Evolutionary conservation across 257 asterid species (phyloP).

Genomic region (Coffea canephora): DNA sequence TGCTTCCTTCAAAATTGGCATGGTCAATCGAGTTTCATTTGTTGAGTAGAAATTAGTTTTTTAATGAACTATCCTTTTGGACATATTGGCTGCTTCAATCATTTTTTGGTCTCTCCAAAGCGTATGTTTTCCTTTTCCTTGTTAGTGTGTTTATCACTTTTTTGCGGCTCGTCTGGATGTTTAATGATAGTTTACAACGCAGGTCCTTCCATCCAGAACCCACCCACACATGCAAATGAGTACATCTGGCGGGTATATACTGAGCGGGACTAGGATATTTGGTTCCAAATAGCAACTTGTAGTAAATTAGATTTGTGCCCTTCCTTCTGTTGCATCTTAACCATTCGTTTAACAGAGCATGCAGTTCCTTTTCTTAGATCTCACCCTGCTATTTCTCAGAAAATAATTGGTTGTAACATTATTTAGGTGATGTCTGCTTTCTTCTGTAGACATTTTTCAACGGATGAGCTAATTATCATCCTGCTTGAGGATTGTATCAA

Average conservation of each 20-base stretch:
- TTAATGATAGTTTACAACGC: slow-evolving; percentile 15
- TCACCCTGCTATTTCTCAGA: neutral
- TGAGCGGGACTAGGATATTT: slow-evolving; percentile 70
- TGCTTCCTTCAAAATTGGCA: neutral
- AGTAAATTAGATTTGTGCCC: neutral
- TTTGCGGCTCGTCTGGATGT: neutral
- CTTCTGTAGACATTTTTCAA: no score
- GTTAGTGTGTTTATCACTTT: neutral
- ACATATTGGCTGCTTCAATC: neutral
- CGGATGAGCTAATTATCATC: no score
- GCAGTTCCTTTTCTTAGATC: no score
- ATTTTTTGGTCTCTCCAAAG: neutral
- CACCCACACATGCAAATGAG: slow-evolving; percentile 99
- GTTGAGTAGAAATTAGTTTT: neutral
- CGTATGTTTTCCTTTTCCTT: neutral
- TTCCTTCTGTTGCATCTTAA: neutral
- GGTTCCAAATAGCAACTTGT: neutral
- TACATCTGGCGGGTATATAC: slow-evolving; percentile 74
- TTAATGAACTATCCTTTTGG: neutral
- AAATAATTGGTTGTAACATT: no score
- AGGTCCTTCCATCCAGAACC: slow-evolving; percentile 94
- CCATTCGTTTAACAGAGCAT: no score
- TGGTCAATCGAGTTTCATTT: neutral
- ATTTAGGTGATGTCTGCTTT: no score
- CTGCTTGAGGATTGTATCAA: no score